phyloP scores from a whole-genome alignment of 345 rosid genomes.

The Eucalyptus sp. region DNA sequence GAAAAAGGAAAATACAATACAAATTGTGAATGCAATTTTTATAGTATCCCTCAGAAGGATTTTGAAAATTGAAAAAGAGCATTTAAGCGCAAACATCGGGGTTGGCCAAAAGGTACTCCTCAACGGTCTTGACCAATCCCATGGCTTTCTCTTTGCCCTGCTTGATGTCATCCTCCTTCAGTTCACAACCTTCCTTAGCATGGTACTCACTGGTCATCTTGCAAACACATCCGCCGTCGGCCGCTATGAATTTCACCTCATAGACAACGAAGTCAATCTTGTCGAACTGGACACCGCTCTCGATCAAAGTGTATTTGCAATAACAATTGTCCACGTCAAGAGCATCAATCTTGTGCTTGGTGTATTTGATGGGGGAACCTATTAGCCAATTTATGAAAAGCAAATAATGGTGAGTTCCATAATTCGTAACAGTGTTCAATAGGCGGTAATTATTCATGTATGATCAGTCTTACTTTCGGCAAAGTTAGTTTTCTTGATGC shows the following conservation, averaged over 20 bases:
- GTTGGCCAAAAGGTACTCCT: conserved; percentile 6
- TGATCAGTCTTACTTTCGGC: neutral
- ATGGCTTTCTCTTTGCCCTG: conserved; percentile 19
- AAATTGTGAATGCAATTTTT: neutral
- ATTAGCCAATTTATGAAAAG: neutral
- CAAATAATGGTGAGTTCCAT: neutral
- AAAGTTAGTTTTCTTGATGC: neutral
- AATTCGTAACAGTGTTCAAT: neutral
- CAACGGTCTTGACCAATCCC: conserved; percentile 19
- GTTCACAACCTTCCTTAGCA: conserved; percentile 10
- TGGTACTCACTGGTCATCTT: conserved; percentile 28
- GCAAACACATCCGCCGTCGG: conserved; percentile 17
- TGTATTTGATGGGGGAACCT: conserved; percentile 10
- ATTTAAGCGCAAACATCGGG: conserved; percentile 1
- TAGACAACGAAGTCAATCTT: conserved; percentile 6
- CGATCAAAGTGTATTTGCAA: conserved; percentile 27
- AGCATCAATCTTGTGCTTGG: conserved; percentile 22
- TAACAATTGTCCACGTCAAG: conserved; percentile 11
- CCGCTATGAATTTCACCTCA: conserved; percentile 7
- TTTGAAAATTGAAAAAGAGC: neutral
- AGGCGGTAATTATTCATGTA: neutral
- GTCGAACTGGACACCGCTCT: conserved; percentile 8
- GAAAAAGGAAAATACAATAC: too few species aligned
- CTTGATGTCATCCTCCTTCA: conserved; percentile 18
- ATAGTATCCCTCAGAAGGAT: neutral